Conservation (phyloP, 2,329 filamentous ascomycete genomes). For the Septoria linicola region DNA sequence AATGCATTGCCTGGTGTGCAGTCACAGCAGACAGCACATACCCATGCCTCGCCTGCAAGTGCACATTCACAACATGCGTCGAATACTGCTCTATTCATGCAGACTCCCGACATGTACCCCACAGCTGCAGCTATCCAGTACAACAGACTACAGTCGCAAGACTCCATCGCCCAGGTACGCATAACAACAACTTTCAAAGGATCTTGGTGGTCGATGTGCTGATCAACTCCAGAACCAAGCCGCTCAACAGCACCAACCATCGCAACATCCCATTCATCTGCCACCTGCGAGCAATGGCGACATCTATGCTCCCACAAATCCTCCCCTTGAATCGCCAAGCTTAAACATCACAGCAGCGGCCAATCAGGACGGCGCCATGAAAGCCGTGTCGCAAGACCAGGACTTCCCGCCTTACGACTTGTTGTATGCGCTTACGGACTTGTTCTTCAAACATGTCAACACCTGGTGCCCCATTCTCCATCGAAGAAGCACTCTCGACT, state of each 20-base stretch:
- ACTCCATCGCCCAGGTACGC: conserved; percentile 8
- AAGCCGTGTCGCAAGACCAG: conserved; percentile 41
- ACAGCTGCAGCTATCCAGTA: conserved; percentile 30
- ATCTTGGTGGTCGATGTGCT: neutral
- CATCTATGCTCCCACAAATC: conserved; percentile 36
- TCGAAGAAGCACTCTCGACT: conserved; percentile 72
- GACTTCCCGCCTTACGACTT: conserved; percentile 61
- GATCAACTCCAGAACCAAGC: conserved; percentile 19
- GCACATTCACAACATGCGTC: conserved; percentile 44
- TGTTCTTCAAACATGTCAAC: conserved; percentile 65
- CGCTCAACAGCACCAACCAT: conserved; percentile 24
- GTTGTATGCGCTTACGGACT: conserved; percentile 58
- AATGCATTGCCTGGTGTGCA: conserved; percentile 27
- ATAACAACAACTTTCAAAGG: neutral
- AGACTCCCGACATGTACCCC: conserved; percentile 44
- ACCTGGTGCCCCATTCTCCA: conserved; percentile 85
- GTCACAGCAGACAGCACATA: conserved; percentile 10
- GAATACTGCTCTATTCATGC: conserved; percentile 49
- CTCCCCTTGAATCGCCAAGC: conserved; percentile 58
- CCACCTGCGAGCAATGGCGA: conserved; percentile 23
- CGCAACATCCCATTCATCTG: conserved; percentile 24
- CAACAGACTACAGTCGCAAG: conserved; percentile 23
- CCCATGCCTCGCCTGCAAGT: conserved; percentile 9
- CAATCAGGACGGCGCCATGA: conserved; percentile 22
- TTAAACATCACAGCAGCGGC: conserved; percentile 49